Percentiles rank a stretch among this genome's conserved stretches.
Evolutionary conservation across 2,329 filamentous ascomycete genomes (phyloP).

Genomic region (Aspergillus proliferans): DNA sequence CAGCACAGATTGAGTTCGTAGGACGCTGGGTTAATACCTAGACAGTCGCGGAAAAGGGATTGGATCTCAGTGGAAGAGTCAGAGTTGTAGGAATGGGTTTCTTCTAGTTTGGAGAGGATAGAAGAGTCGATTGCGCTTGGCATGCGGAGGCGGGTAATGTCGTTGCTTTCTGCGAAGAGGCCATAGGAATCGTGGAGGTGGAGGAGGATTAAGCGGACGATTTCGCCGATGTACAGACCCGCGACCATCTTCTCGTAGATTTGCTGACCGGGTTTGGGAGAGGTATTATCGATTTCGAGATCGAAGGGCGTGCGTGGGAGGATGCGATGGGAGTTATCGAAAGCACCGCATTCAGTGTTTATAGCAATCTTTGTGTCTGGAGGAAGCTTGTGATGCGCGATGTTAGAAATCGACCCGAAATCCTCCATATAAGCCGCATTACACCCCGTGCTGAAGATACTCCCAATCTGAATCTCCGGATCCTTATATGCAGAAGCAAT

Average conservation of each 20-base stretch:
- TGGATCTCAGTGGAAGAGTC: constrained; percentile 57
- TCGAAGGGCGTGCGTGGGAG: constrained; percentile 70
- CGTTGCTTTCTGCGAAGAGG: constrained; percentile 69
- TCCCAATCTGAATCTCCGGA: constrained; percentile 77
- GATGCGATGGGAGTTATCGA: constrained; percentile 78
- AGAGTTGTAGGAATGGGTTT: constrained; percentile 86
- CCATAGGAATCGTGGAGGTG: constrained; percentile 71
- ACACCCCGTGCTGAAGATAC: constrained; percentile 92
- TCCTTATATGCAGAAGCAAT: constrained; percentile 91
- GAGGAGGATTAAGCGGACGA: constrained; percentile 78
- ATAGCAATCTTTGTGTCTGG: constrained; percentile 75
- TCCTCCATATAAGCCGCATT: constrained; percentile 95
- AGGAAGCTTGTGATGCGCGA: constrained; percentile 72
- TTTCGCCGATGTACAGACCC: constrained; percentile 84
- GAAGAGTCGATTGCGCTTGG: constrained; percentile 82
- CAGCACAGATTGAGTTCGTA: constrained; percentile 82
- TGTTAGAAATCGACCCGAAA: constrained; percentile 75
- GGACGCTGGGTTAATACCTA: constrained; percentile 62
- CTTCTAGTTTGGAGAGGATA: constrained; percentile 83
- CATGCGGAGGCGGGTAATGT: constrained; percentile 69
- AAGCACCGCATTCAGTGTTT: constrained; percentile 91
- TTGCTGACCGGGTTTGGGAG: constrained; percentile 85
- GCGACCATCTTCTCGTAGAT: constrained; percentile 97
- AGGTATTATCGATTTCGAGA: constrained; percentile 73
- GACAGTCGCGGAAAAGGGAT: constrained; percentile 68